A percentile compares a stretch with the other conserved stretches of the same genome.
Conservation (phyloP, 306 rosid genomes). For the Lupinus albus region DNA sequence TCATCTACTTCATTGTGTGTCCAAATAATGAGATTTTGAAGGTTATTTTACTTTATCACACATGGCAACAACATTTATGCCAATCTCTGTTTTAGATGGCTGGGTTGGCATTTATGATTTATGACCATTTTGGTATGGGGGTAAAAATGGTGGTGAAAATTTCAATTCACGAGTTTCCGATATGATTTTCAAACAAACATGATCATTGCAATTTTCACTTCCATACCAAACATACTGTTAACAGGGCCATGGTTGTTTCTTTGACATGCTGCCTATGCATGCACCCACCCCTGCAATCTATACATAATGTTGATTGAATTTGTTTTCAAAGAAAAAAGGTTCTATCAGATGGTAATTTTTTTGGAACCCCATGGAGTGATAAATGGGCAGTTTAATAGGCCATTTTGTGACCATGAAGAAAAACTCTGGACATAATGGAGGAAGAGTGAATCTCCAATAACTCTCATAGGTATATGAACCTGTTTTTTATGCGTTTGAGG, state of each 20-base stretch:
- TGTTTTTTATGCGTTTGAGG: neutral
- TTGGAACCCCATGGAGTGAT: neutral
- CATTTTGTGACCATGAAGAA: slow-evolving; percentile 2
- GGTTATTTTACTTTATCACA: neutral
- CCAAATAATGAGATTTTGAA: neutral
- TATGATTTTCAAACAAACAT: neutral
- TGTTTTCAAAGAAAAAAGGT: neutral
- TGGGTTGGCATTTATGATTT: neutral
- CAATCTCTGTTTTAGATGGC: slow-evolving; percentile 9
- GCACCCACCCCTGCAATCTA: neutral
- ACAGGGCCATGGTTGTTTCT: slow-evolving; percentile 12
- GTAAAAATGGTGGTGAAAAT: no score
- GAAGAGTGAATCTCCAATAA: slow-evolving; percentile 2
- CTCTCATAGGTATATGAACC: no score
- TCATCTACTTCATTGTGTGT: slow-evolving; percentile 6
- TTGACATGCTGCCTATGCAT: neutral
- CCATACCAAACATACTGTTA: neutral
- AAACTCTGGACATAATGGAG: slow-evolving; percentile 6
- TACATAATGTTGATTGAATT: neutral
- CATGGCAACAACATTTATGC: neutral
- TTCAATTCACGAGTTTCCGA: neutral
- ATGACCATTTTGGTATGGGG: no score
- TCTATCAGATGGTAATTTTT: neutral
- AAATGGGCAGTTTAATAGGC: slow-evolving; percentile 5
- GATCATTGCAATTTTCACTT: neutral